Percentiles rank a stretch among this genome's conserved stretches.
phyloP scores from a whole-genome alignment of 2,329 filamentous ascomycete genomes.

The Nemania diffusa region DNA sequence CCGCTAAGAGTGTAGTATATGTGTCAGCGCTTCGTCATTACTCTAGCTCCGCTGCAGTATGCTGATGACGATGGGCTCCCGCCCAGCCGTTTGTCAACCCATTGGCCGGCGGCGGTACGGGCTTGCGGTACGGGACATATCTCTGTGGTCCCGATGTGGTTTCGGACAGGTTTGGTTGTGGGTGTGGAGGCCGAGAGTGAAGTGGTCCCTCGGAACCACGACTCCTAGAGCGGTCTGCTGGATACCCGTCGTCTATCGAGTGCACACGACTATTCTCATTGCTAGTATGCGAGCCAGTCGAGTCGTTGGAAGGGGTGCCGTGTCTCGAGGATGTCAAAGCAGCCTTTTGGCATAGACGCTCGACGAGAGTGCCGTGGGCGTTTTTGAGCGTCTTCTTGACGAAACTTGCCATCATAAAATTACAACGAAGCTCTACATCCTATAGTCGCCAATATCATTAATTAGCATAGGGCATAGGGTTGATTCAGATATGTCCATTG shows the following conservation, averaged over 20 bases:
- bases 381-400: slow-evolving; percentile 86
- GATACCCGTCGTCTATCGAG: not conserved
- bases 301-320: slow-evolving; percentile 6
- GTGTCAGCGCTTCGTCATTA: not conserved
- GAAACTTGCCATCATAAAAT: slow-evolving; percentile 77
- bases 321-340: slow-evolving; percentile 6
- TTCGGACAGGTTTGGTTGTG: not conserved
- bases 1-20: not conserved
- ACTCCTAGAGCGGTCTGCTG: slow-evolving; percentile 1
- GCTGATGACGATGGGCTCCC: slow-evolving; percentile 12
- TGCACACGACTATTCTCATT: slow-evolving; percentile 10
- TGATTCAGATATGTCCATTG: not conserved
- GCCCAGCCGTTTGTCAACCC: slow-evolving; percentile 15
- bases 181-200: not conserved
- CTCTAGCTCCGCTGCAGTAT: slow-evolving; percentile 25
- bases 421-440: slow-evolving; percentile 85
- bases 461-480: slow-evolving; percentile 6
- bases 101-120: slow-evolving; percentile 6
- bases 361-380: slow-evolving; percentile 76
- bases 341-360: slow-evolving; percentile 66
- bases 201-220: slow-evolving; percentile 6
- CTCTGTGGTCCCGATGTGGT: not conserved
- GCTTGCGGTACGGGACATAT: slow-evolving; percentile 22
- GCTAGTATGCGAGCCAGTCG: slow-evolving; percentile 3
- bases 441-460: slow-evolving; percentile 17